Conservation (phyloP, 2,329 filamentous ascomycete genomes). For the Lachnellula cervina region DNA sequence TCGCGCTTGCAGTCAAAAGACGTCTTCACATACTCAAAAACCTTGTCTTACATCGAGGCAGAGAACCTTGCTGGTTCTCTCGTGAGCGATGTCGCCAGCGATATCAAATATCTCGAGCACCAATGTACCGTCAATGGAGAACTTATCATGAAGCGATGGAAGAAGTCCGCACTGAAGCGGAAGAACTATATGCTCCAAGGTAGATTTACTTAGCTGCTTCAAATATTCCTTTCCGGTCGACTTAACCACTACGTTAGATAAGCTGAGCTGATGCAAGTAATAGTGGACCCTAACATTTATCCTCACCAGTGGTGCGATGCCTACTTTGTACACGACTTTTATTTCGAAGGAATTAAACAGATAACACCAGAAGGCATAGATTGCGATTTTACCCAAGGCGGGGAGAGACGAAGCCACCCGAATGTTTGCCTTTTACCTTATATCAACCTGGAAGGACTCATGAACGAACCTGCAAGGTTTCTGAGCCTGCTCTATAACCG, state of each 20-base stretch:
- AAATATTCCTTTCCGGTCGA: no score
- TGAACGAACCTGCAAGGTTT: not conserved
- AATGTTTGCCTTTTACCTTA: constrained; percentile 5
- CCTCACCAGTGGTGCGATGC: not conserved
- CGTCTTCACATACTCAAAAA: not conserved
- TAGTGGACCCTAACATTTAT: not conserved
- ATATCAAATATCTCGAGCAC: not conserved
- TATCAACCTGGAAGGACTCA: constrained; percentile 2
- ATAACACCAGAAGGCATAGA: not conserved
- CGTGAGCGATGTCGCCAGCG: not conserved
- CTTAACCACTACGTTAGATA: no score
- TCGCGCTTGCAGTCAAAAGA: not conserved
- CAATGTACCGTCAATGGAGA: not conserved
- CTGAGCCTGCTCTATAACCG: constrained; percentile 3
- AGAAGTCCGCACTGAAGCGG: not conserved
- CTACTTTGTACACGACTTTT: not conserved
- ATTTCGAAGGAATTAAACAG: not conserved
- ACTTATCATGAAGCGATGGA: not conserved
- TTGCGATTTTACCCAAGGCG: not conserved
- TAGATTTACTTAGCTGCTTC: no score
- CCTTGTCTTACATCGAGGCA: not conserved
- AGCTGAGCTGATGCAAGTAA: no score
- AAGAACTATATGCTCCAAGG: not conserved
- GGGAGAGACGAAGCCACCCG: not conserved
- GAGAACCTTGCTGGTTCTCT: not conserved